Base-by-base conservation (phyloP, 2,329 filamentous ascomycete genomes). In the Lachnum nothofagi region DNA sequence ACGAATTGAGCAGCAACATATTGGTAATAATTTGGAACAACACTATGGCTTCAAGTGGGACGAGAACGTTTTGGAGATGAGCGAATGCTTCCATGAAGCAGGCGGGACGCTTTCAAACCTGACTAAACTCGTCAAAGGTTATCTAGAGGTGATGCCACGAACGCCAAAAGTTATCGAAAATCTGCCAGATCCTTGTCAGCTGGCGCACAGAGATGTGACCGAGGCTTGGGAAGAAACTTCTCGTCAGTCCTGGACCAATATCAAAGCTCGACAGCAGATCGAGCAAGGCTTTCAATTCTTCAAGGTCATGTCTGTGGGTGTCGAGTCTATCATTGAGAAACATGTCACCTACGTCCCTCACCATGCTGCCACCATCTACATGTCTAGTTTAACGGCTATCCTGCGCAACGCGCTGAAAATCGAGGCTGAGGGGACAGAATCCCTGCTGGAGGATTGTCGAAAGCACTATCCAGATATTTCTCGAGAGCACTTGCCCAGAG, bases 261-360 rank as follows among this genome's bases (percentile, higher is more conserved):
- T 67, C 0, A 63, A 63, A 3, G 61, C 63, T 16, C 64, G 60
- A 41, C 59, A 65, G 17, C 67, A 67, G 34, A 53, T 78, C 49
- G 65, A 56, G 48, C 54, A 68, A 35, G 73, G 70, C 0, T 66
- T 77, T 46, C 54, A 65, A 2, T 67, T 75, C 23, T 81, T 75
- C 58, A 61, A 63, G 16, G 53, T 65, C 9, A 67, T 74, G 31
- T 72, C 74, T 1, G 57, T 58, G 5, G 69, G 70, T 4, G 58
- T 83, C 14, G 67, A 68, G 3, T 56, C 57, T 3, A 69, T 77
- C 46, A 72, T 82, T 37, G 77, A 81, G 24, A 82, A 79, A 56
- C 73, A 75, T 47, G 71, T 77, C 35, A 80, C 77, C 8, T 70
- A 70, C 42, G 65, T 83, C 16, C 68, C 67, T 12, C 65, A 65